These are phyloP conservation scores for Garcia nutans DNA, from an alignment of 345 rosid genomes.

Conservation along the genomic window DNA sequence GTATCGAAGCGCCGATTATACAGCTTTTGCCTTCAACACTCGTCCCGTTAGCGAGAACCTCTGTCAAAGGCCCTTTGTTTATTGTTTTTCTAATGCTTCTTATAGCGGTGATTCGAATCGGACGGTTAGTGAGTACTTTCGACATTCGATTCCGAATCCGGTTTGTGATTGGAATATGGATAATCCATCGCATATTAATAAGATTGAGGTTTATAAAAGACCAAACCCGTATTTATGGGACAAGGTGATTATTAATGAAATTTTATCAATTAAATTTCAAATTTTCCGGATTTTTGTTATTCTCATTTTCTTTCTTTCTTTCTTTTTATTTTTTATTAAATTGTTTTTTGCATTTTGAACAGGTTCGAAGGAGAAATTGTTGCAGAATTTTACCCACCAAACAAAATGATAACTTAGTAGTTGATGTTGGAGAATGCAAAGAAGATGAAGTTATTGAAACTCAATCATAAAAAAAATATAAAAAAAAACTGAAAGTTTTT, in stretches of 20 bases:
- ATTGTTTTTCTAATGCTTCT: constrained; percentile 39
- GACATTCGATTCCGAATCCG: constrained; percentile 17
- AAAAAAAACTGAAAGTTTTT: neutral
- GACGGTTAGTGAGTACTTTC: constrained; percentile 48
- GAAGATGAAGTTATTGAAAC: constrained; percentile 43
- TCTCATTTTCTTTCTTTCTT: no score
- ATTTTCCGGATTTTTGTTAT: neutral
- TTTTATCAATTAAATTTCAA: no score
- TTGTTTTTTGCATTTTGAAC: neutral
- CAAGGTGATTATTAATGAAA: constrained; percentile 33
- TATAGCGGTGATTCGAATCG: constrained; percentile 20
- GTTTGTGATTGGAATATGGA: constrained; percentile 47
- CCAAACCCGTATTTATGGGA: constrained; percentile 51
- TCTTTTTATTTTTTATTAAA: neutral
- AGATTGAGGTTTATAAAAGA: constrained; percentile 43
- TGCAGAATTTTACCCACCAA: constrained; percentile 41
- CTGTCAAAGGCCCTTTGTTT: constrained; percentile 59
- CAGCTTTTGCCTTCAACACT: constrained; percentile 51
- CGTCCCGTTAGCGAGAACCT: constrained; percentile 35
- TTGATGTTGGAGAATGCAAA: constrained; percentile 49
- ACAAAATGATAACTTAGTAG: constrained; percentile 35
- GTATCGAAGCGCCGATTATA: constrained; percentile 37
- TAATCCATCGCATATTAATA: constrained; percentile 32
- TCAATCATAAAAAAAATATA: neutral
- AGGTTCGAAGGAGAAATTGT: constrained; percentile 65